Percentiles rank a stretch among this genome's conserved stretches.
phyloP scores from a whole-genome alignment of 78 protist species.

The Diacronema lutheri region DNA sequence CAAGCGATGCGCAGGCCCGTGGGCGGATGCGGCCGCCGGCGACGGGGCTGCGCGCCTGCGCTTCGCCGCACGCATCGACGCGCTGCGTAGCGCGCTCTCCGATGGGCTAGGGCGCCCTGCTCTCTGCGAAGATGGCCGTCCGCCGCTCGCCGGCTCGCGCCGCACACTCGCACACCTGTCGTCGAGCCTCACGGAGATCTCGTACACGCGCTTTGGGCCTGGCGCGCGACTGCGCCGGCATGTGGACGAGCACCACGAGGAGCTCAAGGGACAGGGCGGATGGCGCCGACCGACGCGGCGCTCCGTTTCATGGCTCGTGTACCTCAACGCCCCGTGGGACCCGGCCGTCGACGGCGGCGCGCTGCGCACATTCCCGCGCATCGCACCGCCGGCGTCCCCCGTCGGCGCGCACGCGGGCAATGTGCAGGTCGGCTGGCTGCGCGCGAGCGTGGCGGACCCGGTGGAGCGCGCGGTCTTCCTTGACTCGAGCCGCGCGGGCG shows the following conservation, averaged over 20 bases:
- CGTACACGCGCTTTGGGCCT: background rate
- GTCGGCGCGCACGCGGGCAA: background rate
- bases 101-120: background rate
- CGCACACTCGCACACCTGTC: background rate
- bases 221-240: background rate
- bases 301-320: constrained; percentile 4
- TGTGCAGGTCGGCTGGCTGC: constrained; percentile 5
- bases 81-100: background rate
- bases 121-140: background rate
- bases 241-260: constrained; percentile 10
- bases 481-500: background rate
- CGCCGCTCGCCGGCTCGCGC: background rate
- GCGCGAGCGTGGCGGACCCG: too few relatives aligned
- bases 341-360: background rate
- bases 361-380: background rate
- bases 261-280: background rate
- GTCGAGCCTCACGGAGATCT: background rate
- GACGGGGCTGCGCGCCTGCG: background rate
- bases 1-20: too few relatives aligned
- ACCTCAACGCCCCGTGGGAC: background rate
- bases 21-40: background rate
- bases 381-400: background rate
- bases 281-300: background rate
- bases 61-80: background rate
- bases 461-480: background rate